phyloP scores from a whole-genome alignment of 2,329 filamentous ascomycete species.

The Diaporthe humulicola region DNA sequence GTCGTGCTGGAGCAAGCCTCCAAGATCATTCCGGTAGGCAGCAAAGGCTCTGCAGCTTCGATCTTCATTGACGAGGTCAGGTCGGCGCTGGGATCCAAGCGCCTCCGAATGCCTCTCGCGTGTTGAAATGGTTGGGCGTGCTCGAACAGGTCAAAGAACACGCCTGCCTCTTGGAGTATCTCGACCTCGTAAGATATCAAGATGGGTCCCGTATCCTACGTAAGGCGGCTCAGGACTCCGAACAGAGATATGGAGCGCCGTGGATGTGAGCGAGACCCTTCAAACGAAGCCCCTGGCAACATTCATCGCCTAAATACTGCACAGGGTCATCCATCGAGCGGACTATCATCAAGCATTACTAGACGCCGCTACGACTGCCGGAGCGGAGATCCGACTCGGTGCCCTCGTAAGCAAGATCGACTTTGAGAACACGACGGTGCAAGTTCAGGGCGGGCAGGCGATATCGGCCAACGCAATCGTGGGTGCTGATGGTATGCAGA shows the following conservation, averaged over 20 bases:
- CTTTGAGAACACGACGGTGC: constrained; percentile 24
- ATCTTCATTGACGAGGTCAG: neutral
- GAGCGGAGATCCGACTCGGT: constrained; percentile 22
- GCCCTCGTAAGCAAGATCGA: constrained; percentile 20
- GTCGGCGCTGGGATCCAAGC: constrained; percentile 30
- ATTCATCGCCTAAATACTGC: neutral
- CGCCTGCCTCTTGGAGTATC: neutral
- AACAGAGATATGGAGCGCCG: constrained; percentile 32
- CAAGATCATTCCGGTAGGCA: neutral
- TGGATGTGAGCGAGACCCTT: neutral
- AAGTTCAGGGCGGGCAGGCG: constrained; percentile 20
- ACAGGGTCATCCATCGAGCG: constrained; percentile 34
- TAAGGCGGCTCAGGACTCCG: neutral
- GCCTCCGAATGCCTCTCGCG: constrained; percentile 17
- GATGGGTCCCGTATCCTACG: neutral
- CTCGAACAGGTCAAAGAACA: constrained; percentile 17
- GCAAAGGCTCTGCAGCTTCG: neutral
- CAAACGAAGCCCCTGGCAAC: neutral
- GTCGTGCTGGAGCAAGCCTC: neutral
- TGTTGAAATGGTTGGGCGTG: constrained; percentile 12
- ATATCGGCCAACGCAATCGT: constrained; percentile 29
- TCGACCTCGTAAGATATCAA: neutral
- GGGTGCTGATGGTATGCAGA: constrained; percentile 31
- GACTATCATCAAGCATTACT: constrained; percentile 36
- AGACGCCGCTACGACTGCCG: constrained; percentile 27